A percentile compares a stretch with the other conserved stretches of the same genome.
Conservation (phyloP, 2,329 filamentous ascomycete genomes). For the Epicoccum sorghinum region DNA sequence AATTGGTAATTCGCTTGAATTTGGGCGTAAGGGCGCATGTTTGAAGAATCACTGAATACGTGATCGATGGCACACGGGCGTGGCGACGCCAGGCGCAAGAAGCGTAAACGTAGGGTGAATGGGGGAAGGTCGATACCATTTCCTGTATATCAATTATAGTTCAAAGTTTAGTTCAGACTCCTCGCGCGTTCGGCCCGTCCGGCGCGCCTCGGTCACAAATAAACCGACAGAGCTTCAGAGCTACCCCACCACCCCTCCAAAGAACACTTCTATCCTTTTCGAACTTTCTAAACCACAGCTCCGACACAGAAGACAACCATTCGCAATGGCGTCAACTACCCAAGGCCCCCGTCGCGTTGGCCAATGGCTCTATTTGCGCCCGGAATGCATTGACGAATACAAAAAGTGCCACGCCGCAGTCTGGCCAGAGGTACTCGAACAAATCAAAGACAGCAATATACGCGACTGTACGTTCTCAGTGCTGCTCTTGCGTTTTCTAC, state of each 20-base stretch:
- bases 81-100: background rate
- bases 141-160: slow-evolving; percentile 7
- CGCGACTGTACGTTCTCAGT: slow-evolving; percentile 59
- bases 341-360: slow-evolving; percentile 61
- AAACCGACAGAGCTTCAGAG: slow-evolving; percentile 8
- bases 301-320: too few relatives aligned
- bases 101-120: background rate
- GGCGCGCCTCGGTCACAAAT: slow-evolving; percentile 6
- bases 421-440: slow-evolving; percentile 77
- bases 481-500: slow-evolving; percentile 47
- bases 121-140: slow-evolving; percentile 12
- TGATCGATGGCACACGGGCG: background rate
- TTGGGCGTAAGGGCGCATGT: background rate
- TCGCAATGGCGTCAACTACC: slow-evolving; percentile 19
- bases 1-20: background rate
- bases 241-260: slow-evolving; percentile 14
- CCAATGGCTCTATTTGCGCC: slow-evolving; percentile 75
- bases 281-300: background rate
- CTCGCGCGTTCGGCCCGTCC: background rate
- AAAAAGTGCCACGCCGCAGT: slow-evolving; percentile 75
- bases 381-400: slow-evolving; percentile 70
- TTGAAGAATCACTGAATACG: background rate
- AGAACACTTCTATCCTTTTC: background rate
- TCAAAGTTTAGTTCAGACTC: background rate
- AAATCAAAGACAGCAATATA: slow-evolving; percentile 78